A percentile compares a stretch with the other conserved stretches of the same genome.
phyloP scores from a whole-genome alignment of 2,329 filamentous ascomycete genomes.

The Cordyceps pruinosa region DNA sequence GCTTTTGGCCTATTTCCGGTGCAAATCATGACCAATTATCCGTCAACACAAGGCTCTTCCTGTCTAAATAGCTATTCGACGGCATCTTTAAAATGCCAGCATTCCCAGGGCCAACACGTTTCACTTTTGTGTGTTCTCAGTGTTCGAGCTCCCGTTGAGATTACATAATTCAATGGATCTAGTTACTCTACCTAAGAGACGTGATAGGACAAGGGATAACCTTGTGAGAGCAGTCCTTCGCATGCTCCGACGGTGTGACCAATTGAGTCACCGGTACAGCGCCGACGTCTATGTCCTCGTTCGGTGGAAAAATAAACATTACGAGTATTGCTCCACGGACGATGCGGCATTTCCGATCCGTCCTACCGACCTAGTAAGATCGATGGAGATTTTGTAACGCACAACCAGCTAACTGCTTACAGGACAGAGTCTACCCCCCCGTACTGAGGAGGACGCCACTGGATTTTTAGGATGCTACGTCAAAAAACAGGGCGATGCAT shows the following conservation, averaged over 20 bases:
- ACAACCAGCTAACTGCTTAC: background rate
- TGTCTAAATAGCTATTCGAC: no score
- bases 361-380: background rate
- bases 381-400: background rate
- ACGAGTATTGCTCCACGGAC: background rate
- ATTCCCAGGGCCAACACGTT: no score
- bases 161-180: background rate
- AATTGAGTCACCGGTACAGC: background rate
- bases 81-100: no score
- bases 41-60: no score
- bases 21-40: no score
- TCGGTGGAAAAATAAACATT: slow-evolving; percentile 2
- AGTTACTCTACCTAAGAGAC: background rate
- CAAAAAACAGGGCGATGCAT: background rate
- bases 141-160: no score
- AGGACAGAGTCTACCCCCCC: background rate
- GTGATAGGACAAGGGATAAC: slow-evolving; percentile 4
- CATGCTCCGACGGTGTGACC: background rate
- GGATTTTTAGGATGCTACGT: background rate
- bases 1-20: no score
- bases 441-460: background rate
- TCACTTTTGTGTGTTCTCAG: no score
- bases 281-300: background rate
- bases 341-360: background rate
- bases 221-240: slow-evolving; percentile 1